Evolutionary conservation across 129 eudicot genomes (phyloP).

Genomic region (Helianthus tuberosus): DNA sequence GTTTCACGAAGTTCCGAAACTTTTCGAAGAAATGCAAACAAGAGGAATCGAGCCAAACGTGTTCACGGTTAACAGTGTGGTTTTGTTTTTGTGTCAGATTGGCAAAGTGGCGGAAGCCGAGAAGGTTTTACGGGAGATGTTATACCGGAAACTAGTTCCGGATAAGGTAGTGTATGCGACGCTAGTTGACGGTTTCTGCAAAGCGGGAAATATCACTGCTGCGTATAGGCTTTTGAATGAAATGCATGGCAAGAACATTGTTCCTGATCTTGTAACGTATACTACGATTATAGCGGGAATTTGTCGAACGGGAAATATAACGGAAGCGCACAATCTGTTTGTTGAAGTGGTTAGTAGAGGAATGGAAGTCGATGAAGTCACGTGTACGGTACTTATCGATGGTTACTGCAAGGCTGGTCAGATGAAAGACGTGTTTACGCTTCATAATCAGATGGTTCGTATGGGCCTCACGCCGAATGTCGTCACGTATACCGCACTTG

Average conservation of each 20-base stretch:
- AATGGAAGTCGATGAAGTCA: constrained; percentile 69
- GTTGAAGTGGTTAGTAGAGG: constrained; percentile 62
- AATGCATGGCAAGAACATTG: constrained; percentile 56
- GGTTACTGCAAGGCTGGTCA: constrained; percentile 91
- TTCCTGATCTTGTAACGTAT: constrained; percentile 69
- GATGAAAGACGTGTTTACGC: constrained; percentile 68
- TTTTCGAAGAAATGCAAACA: constrained; percentile 61
- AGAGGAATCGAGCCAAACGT: constrained; percentile 81
- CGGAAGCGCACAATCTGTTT: constrained; percentile 63
- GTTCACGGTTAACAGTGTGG: constrained; percentile 69
- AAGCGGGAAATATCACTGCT: constrained; percentile 55
- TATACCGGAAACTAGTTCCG: constrained; percentile 49
- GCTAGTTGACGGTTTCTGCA: constrained; percentile 79
- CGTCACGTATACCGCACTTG: constrained; percentile 84
- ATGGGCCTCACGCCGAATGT: constrained; percentile 74
- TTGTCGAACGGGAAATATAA: constrained; percentile 61
- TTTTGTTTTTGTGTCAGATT: constrained; percentile 62
- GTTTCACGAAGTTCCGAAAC: constrained; percentile 49
- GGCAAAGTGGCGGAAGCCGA: constrained; percentile 77
- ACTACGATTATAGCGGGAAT: constrained; percentile 77
- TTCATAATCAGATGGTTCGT: constrained; percentile 86
- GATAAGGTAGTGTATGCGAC: constrained; percentile 86
- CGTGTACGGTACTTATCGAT: constrained; percentile 77
- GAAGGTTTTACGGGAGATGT: constrained; percentile 75
- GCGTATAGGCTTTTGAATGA: constrained; percentile 61